Conservation (phyloP, 305 asterid genomes). For the Rubia peregrina region DNA sequence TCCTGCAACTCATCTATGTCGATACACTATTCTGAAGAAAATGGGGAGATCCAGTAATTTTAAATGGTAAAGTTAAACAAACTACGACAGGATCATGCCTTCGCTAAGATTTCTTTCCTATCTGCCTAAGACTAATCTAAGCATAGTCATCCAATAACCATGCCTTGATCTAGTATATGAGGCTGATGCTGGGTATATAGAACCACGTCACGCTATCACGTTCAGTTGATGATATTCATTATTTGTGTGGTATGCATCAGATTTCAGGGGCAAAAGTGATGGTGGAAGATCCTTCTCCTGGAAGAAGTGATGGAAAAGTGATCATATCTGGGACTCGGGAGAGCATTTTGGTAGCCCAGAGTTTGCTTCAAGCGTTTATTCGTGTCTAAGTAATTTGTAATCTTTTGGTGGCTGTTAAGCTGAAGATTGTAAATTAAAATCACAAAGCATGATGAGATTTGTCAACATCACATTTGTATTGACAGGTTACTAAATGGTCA, state of each 20-base stretch:
- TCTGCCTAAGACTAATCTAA: background rate
- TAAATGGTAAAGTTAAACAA: background rate
- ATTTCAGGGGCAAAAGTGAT: constrained; percentile 44
- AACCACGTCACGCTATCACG: background rate
- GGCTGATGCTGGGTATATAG: background rate
- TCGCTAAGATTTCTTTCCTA: background rate
- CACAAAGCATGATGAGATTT: background rate
- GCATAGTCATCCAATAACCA: background rate
- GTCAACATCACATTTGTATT: background rate
- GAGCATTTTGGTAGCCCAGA: constrained; percentile 37
- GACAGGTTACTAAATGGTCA: background rate
- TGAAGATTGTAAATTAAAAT: background rate
- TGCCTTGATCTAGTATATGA: background rate
- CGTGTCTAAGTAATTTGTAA: constrained; percentile 8
- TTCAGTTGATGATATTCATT: constrained; percentile 4
- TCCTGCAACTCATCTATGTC: background rate
- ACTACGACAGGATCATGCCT: background rate
- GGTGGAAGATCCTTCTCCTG: constrained; percentile 33
- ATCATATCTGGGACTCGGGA: constrained; percentile 39
- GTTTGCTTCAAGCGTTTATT: constrained; percentile 47
- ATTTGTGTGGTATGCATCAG: constrained; percentile 22
- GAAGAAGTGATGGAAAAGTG: constrained; percentile 44
- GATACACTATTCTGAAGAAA: background rate
- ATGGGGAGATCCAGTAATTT: background rate
- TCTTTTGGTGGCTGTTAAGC: background rate